Evolutionary conservation across 2,329 filamentous ascomycete species (phyloP).

Genomic region (Aureobasidium melanogenum): DNA sequence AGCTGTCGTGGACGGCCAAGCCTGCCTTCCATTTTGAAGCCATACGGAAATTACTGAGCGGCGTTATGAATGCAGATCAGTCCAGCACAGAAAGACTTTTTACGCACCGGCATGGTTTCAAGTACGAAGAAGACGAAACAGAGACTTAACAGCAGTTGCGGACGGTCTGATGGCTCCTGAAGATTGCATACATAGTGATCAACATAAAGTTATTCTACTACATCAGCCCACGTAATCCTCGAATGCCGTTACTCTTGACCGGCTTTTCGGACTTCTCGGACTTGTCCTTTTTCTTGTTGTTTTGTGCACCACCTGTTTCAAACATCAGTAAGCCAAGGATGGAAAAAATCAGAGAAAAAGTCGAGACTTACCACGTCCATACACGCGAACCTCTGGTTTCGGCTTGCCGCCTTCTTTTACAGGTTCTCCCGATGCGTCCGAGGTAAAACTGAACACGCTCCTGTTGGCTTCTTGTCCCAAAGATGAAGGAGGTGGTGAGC

Average conservation of each 20-base stretch:
- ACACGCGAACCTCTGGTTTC: conserved; percentile 43
- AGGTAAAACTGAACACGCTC: conserved; percentile 33
- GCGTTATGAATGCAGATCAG: too few relatives aligned
- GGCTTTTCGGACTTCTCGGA: conserved; percentile 19
- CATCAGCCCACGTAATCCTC: conserved; percentile 9
- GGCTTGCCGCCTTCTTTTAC: conserved; percentile 37
- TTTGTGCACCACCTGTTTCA: conserved; percentile 41
- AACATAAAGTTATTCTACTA: neutral
- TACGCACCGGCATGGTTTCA: neutral
- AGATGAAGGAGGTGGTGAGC: conserved; percentile 17
- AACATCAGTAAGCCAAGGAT: conserved; percentile 17
- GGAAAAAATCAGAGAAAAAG: conserved; percentile 15
- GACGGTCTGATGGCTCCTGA: neutral
- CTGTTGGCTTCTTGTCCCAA: conserved; percentile 24
- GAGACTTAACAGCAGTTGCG: neutral
- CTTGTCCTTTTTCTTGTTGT: conserved; percentile 41
- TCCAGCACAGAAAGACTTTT: neutral
- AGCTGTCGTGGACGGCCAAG: too few relatives aligned
- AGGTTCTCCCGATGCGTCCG: conserved; percentile 4
- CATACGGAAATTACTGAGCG: too few relatives aligned
- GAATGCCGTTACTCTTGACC: neutral
- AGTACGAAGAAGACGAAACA: neutral
- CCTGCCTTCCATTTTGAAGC: too few relatives aligned
- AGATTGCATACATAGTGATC: neutral
- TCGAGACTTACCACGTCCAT: conserved; percentile 40